Evolutionary conservation across 2,329 filamentous ascomycete genomes (phyloP).

Genomic region (Plenodomus biglobosus): DNA sequence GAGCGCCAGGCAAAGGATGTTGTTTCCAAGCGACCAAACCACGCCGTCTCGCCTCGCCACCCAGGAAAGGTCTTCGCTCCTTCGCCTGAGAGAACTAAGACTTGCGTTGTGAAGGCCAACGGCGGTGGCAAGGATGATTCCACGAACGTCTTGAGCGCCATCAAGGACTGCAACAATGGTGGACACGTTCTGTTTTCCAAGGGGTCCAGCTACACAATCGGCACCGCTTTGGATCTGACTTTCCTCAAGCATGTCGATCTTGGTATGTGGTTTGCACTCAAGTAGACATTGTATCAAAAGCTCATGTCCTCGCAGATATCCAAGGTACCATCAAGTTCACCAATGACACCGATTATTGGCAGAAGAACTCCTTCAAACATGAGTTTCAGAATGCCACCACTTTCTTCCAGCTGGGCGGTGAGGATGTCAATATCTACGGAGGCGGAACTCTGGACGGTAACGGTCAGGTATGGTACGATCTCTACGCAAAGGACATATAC

Average conservation of each 20-base stretch:
- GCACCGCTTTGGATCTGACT: conserved; percentile 65
- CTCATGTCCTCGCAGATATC: conserved; percentile 48
- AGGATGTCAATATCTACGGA: conserved; percentile 68
- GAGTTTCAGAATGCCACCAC: conserved; percentile 67
- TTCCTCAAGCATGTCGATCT: conserved; percentile 66
- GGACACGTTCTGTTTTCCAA: conserved; percentile 62
- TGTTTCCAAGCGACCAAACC: conserved; percentile 35
- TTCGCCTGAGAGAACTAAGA: conserved; percentile 41
- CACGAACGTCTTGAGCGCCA: conserved; percentile 55
- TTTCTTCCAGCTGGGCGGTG: conserved; percentile 68
- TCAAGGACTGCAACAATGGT: conserved; percentile 63
- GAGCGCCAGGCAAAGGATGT: conserved; percentile 8
- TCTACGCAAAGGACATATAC: conserved; percentile 60
- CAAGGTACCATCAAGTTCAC: conserved; percentile 64
- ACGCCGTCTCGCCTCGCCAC: conserved; percentile 40
- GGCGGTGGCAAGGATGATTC: conserved; percentile 53
- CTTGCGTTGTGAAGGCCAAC: conserved; percentile 44
- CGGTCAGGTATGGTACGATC: conserved; percentile 66
- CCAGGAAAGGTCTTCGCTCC: conserved; percentile 39
- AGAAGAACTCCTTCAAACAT: conserved; percentile 64
- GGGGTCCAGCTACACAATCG: conserved; percentile 61
- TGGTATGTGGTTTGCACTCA: conserved; percentile 39
- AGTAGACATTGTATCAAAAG: conserved; percentile 1
- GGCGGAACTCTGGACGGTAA: conserved; percentile 65
- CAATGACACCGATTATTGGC: conserved; percentile 70